Evolutionary conservation across 1,139 yeast species (phyloP), one percentile per base, ranked within the genome.

Genomic region (Wickerhamomyces sp.): DNA sequence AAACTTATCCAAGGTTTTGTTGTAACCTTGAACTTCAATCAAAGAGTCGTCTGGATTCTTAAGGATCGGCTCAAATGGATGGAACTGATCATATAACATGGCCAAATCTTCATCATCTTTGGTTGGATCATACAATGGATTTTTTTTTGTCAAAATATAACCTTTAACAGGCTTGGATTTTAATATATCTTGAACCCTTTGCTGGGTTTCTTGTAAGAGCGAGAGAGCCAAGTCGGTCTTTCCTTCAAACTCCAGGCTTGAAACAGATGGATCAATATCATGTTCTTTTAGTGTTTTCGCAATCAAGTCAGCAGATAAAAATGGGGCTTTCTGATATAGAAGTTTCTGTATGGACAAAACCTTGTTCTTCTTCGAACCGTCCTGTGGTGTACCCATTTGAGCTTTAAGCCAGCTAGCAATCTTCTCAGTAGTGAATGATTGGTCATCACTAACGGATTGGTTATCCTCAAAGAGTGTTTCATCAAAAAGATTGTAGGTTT

Each of bases 1-100:
- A 61, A 86, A 93, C 41, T 71, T 72, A 63, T 93, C 99, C 27
- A 91, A 73, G 0, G 97, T 84, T 48, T 78, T 76, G 59, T 88
- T 90, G 62, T 89, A 93, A 0, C 95, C 91, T 10, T 64, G 57
- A 10, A 78, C 64, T 32, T 64, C 64, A 4, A 70, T 63, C 38
- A 74, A 64, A 43, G 66, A 50, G 23, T 50, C 52, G 6, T 55
- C 58, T 3, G 54, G 52, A 30, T 64, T 54, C 44, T 72, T 70
- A 49, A 76, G 69, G 45, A 65, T 60, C 0, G 96, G 96, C 44
- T 72, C 63, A 62, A 84, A 90, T 0, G 98, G 97, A 63, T 87
- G 95, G 61, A 89, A 93, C 51, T 87, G 95, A 45, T 88, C 95
- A 53, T 76, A 86, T 2, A 83, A 63, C 47, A 67, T 79, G 54